Evolutionary conservation across 352 stramenopile genomes (phyloP).

Genomic region (Phytophthora cajani): DNA sequence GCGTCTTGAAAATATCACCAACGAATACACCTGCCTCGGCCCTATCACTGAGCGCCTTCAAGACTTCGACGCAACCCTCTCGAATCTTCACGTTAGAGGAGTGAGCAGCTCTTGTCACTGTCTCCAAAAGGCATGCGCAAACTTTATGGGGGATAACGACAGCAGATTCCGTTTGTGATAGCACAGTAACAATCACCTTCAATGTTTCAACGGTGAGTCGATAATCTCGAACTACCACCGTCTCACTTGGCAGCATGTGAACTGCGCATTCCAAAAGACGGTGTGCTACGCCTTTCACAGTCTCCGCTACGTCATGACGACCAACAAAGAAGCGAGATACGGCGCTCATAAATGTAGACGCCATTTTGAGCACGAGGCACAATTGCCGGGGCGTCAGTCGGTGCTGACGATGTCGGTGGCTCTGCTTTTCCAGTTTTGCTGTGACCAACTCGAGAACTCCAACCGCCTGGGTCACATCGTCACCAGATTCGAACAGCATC

Average conservation of each 20-base stretch:
- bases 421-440: constrained; percentile 32
- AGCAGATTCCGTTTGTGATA: constrained; percentile 19
- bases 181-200: constrained; percentile 26
- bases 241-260: constrained; percentile 21
- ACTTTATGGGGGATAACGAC: constrained; percentile 23
- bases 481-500: constrained; percentile 14
- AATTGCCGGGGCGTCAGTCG: constrained; percentile 34
- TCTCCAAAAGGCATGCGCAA: constrained; percentile 14
- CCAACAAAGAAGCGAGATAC: constrained; percentile 11
- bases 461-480: constrained; percentile 12
- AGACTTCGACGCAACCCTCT: constrained; percentile 30
- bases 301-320: constrained; percentile 12
- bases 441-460: constrained; percentile 31
- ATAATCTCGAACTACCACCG: constrained; percentile 22
- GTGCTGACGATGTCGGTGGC: constrained; percentile 18
- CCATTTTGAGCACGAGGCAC: constrained; percentile 45
- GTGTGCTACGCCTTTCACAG: constrained; percentile 19
- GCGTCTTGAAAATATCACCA: constrained; percentile 21
- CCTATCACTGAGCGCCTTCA: constrained; percentile 28
- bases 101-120: constrained; percentile 6
- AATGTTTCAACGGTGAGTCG: constrained; percentile 26
- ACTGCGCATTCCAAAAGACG: constrained; percentile 32
- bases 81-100: constrained; percentile 31
- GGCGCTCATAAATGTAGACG: constrained; percentile 27
- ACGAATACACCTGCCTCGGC: constrained; percentile 17